Conservation (phyloP, 2,329 filamentous ascomycete species). For the Phoma sp. region DNA sequence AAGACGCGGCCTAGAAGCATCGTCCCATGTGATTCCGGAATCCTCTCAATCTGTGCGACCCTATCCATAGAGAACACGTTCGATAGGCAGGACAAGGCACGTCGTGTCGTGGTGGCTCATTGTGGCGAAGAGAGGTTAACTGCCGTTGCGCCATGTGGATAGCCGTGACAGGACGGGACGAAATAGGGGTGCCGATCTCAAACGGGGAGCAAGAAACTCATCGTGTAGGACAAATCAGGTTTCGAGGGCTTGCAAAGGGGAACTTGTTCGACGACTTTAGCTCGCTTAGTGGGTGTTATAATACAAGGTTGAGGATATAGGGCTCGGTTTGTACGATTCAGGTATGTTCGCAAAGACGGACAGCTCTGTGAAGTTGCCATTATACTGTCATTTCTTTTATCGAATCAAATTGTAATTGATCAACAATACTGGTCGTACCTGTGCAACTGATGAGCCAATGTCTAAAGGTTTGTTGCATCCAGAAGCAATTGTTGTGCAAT, state of each 20-base stretch:
- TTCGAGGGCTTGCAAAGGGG: constrained; percentile 11
- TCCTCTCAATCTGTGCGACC: not conserved
- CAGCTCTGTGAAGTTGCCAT: too few species aligned
- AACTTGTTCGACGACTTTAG: constrained; percentile 16
- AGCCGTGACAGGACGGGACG: constrained; percentile 18
- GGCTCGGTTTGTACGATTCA: not conserved
- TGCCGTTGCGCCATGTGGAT: constrained; percentile 33
- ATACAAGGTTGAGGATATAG: constrained; percentile 32
- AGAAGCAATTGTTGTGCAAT: too few species aligned
- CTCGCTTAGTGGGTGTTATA: constrained; percentile 32
- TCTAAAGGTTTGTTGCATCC: too few species aligned
- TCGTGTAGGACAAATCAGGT: constrained; percentile 25
- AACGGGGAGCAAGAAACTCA: constrained; percentile 3
- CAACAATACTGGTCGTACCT: too few species aligned
- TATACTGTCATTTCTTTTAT: too few species aligned
- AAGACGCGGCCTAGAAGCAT: constrained; percentile 4
- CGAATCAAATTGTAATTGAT: too few species aligned
- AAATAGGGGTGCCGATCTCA: constrained; percentile 29
- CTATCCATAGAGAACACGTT: not conserved
- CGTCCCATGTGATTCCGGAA: constrained; percentile 11
- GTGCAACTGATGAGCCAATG: too few species aligned
- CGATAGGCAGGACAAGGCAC: not conserved
- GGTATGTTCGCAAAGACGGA: not conserved
- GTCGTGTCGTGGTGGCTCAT: not conserved
- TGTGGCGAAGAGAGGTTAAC: constrained; percentile 29